Base-by-base conservation (phyloP, 1,284 basidiomycete species). In the Ceratobasidium sp. region DNA sequence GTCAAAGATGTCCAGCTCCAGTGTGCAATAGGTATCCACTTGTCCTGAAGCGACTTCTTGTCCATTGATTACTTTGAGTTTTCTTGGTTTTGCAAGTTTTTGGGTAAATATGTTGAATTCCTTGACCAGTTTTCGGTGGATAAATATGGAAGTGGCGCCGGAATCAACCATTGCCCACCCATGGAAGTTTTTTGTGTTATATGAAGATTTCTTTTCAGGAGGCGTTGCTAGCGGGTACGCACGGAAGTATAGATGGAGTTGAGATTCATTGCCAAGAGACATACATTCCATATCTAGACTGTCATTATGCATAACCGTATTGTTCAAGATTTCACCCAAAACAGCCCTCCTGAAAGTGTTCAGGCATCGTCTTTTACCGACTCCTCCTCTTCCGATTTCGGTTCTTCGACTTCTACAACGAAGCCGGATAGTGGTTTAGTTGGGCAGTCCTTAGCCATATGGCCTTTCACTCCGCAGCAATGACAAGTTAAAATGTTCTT, bases 261-360 rank as follows among this genome's bases (percentile, higher is more conserved):
- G 53, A 26, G 53, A 54, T 54, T 54, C 26, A 54, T 54, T 54
- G 20, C 26, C 49, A 8, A 51, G 20, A 51, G 8, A 10, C 49
- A 42, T 42, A 42, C 53, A 54, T 54, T 42, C 61, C 17, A 35
- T 10, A n/a, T 23, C n/a, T 26, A 39, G 2, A 63, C 23, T 20
- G 3, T 26, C 26, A 13, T 11, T 10, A 4, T n/a, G 33, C 8
- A 6, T 23, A 2, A 37, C 37, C 33, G 37, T 20, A 35, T 63
- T 63, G 4, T 63, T 63, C 37, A 63, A 63, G 37, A 45, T 63
- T 42, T 63, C 35, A 37, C 61, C 61, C 61, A 63, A 63, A 63
- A 63, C 37, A 15, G 37, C 5, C 35, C 61, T 33, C 61, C 61
- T 61, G 5, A 33, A 13, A 4, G 2, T 23, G 37, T 61, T 61